Evolutionary conservation across 345 rosid species (phyloP), one percentile per base, ranked within the genome.

Genomic region (Eucalyptus erythrocorys): DNA sequence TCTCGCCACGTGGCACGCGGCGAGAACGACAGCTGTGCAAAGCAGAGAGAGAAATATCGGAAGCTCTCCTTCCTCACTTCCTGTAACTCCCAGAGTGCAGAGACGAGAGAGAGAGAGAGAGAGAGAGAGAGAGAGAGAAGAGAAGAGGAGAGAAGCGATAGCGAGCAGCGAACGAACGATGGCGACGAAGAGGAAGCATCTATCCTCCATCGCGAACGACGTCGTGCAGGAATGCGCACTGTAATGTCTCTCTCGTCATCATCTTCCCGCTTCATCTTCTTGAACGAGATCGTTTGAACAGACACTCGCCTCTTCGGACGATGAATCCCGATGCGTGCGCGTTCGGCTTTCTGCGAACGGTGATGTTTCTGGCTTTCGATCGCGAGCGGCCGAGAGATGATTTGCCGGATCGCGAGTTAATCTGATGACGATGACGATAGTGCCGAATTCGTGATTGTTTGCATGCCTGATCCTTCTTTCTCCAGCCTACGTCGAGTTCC

Each of bases 171-270:
- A 19, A 47, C 40, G 80, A 40, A 32, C 42, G 80, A 40, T 14
- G 88, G 89, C 86, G 91, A 91, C 12, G 89, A 91, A 87, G 88
- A 95, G 89, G 95, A 96, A 97, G 95, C 96, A 94, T 87, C 92
- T 94, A 30, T 98, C 99, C 91, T 92, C 98, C 97, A 88, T 94
- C 89, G 98, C 99, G 27, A 94, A 91, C 90, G 94, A 92, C 91
- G 93, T 97, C 88, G 93, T 97, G 79, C 91, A 87, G 42, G 90
- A 88, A 91, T 97, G 95, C 90, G 95, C 99, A 82, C 89, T 86
- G 99, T 98, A 95, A 76, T 59, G 89, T 87, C 55, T 16, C 68
- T 55, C 19, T 45, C 12, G 45, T 22, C 51, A 17, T 14, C 42
- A 9, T 34, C 50, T 21, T 76, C 19, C 19, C 32, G 6, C 45